Percentiles rank a stretch among this genome's conserved stretches.
These are phyloP conservation scores for Rhodamnia rubescens DNA, from an alignment of 345 rosid genomes.

Conservation along the genomic window DNA sequence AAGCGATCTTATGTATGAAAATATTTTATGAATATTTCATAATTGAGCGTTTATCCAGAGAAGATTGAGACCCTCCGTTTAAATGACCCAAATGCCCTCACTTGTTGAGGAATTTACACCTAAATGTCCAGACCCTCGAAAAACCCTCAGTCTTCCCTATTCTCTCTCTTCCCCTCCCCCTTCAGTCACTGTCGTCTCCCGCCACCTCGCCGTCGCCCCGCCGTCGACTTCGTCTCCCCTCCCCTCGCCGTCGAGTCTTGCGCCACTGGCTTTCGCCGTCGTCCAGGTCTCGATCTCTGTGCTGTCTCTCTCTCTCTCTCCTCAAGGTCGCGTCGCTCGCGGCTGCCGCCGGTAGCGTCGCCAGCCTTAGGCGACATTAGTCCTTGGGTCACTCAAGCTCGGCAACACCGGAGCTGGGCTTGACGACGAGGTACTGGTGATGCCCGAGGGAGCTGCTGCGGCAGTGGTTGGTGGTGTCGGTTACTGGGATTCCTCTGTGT, in stretches of 20 bases:
- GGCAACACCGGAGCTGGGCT: neutral
- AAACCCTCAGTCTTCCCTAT: neutral
- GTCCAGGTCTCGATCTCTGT: neutral
- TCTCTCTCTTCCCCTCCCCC: neutral
- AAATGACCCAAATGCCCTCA: neutral
- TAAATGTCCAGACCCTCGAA: neutral
- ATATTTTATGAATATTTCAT: too few relatives aligned
- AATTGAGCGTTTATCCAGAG: too few relatives aligned
- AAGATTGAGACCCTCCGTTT: too few relatives aligned
- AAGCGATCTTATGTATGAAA: too few relatives aligned
- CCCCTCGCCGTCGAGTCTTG: neutral
- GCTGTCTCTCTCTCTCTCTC: neutral
- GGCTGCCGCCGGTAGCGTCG: neutral
- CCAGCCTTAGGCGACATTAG: neutral
- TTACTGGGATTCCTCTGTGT: neutral
- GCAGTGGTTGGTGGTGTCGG: neutral
- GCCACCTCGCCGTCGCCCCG: neutral
- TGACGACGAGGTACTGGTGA: neutral
- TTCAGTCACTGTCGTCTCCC: neutral
- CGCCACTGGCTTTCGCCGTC: neutral
- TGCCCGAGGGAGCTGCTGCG: neutral
- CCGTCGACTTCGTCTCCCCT: neutral
- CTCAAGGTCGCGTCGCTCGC: neutral
- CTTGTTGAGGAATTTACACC: neutral
- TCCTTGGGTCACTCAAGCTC: neutral